These are phyloP conservation scores for Blepharisma stoltei DNA, from an alignment of 73 alveolate species.

Conservation along the genomic window DNA sequence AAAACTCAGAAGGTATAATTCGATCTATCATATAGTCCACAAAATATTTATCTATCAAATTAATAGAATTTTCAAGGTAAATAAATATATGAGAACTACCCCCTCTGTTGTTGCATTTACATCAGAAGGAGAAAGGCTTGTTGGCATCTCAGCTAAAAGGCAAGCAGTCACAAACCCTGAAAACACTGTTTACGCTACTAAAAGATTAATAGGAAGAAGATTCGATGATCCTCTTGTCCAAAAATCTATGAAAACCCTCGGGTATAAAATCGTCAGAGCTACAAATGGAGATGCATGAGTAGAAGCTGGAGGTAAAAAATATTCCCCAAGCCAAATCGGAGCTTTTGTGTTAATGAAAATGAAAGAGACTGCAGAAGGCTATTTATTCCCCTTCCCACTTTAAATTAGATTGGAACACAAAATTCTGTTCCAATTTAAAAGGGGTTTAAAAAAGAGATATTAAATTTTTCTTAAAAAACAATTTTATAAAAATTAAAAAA, in stretches of 20 bases:
- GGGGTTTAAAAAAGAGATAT: too few relatives aligned
- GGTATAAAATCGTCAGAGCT: conserved; percentile 64
- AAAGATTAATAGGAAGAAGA: conserved; percentile 92
- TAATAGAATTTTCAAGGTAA: too few relatives aligned
- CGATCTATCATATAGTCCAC: too few relatives aligned
- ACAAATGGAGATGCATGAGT: conserved; percentile 38
- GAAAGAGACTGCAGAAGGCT: conserved; percentile 68
- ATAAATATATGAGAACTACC: conserved; percentile 73
- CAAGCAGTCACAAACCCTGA: conserved; percentile 90
- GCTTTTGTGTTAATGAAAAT: conserved; percentile 57
- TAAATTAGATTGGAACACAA: too few relatives aligned
- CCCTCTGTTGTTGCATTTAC: conserved; percentile 81
- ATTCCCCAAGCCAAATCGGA: conserved; percentile 32
- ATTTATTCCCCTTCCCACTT: too few relatives aligned
- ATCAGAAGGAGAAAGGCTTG: conserved; percentile 72
- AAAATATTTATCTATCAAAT: too few relatives aligned
- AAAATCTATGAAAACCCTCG: conserved; percentile 76
- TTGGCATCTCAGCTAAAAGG: conserved; percentile 89
- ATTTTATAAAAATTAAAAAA: too few relatives aligned
- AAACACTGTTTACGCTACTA: conserved; percentile 85
- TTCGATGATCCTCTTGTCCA: conserved; percentile 79
- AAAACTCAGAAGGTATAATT: too few relatives aligned
- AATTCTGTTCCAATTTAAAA: too few relatives aligned
- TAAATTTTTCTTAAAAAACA: too few relatives aligned
- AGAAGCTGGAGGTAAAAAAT: conserved; percentile 23